Conservation (phyloP, 2,329 filamentous ascomycete genomes). For the Rhinocladiella similis region DNA sequence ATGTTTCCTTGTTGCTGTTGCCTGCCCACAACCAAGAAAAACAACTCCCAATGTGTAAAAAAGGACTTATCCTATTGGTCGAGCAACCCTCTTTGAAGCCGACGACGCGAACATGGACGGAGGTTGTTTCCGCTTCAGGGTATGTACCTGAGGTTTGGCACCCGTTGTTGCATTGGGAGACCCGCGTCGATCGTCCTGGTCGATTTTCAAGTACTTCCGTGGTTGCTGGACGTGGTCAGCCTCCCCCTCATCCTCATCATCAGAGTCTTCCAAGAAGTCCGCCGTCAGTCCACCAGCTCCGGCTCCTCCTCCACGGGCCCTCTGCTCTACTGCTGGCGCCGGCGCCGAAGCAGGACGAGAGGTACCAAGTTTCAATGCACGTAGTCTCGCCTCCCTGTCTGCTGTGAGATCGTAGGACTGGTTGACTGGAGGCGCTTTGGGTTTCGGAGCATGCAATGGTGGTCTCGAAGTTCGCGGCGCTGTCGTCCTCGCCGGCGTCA, state of each 20-base stretch:
- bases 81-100: background rate
- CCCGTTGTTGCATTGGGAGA: slow-evolving; percentile 16
- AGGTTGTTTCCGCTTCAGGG: slow-evolving; percentile 17
- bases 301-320: too few relatives aligned
- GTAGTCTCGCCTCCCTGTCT: slow-evolving; percentile 36
- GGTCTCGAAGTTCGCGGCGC: slow-evolving; percentile 6
- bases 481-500: too few relatives aligned
- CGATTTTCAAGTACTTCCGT: slow-evolving; percentile 6
- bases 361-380: slow-evolving; percentile 33
- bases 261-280: slow-evolving; percentile 26
- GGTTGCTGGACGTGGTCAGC: background rate
- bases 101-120: slow-evolving; percentile 21
- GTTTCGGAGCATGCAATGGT: slow-evolving; percentile 16
- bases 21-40: too few relatives aligned
- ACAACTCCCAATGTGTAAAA: background rate
- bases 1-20: background rate
- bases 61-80: background rate
- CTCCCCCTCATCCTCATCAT: slow-evolving; percentile 11
- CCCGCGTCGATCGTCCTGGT: slow-evolving; percentile 3
- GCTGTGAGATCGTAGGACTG: slow-evolving; percentile 24
- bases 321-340: background rate
- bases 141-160: slow-evolving; percentile 1
- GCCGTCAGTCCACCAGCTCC: slow-evolving; percentile 16
- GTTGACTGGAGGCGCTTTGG: background rate
- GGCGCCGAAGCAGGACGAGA: background rate